Evolutionary conservation across 371 early-diverging fungal genomes (phyloP).

Genomic region (Syncephalis fuscata): DNA sequence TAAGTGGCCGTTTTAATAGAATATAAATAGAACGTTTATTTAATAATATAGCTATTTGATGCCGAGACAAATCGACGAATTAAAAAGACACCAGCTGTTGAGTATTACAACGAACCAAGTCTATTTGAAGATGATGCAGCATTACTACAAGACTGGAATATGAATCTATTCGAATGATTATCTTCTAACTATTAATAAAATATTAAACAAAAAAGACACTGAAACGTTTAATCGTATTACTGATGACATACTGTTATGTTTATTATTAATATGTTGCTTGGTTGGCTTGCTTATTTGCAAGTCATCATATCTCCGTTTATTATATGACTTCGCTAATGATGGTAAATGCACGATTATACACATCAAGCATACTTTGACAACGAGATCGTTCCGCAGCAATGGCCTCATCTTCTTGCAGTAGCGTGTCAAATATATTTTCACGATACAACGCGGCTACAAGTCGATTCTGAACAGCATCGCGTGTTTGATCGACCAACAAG

Average conservation of each 20-base stretch:
- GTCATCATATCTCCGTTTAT: no score
- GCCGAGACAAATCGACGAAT: conserved; percentile 41
- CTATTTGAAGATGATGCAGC: no score
- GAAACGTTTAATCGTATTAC: no score
- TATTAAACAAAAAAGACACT: no score
- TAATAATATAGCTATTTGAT: conserved; percentile 33
- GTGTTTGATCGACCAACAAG: conserved; percentile 56
- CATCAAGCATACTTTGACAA: conserved; percentile 57
- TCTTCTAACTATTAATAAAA: no score
- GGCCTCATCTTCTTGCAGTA: conserved; percentile 62
- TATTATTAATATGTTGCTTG: no score
- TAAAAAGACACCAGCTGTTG: conserved; percentile 51
- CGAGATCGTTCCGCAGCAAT: conserved; percentile 56
- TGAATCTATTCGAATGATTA: no score
- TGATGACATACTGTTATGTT: no score
- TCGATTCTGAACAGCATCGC: conserved; percentile 61
- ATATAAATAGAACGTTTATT: neutral
- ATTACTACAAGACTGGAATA: no score
- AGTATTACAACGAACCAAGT: conserved; percentile 3
- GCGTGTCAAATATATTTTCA: conserved; percentile 45
- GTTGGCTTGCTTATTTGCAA: no score
- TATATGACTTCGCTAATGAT: conserved; percentile 56
- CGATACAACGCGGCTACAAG: conserved; percentile 72
- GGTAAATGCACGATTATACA: conserved; percentile 60
- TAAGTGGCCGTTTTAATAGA: conserved; percentile 7